Evolutionary conservation across 441 rosid genomes (phyloP).

Genomic region (Croton setiger): DNA sequence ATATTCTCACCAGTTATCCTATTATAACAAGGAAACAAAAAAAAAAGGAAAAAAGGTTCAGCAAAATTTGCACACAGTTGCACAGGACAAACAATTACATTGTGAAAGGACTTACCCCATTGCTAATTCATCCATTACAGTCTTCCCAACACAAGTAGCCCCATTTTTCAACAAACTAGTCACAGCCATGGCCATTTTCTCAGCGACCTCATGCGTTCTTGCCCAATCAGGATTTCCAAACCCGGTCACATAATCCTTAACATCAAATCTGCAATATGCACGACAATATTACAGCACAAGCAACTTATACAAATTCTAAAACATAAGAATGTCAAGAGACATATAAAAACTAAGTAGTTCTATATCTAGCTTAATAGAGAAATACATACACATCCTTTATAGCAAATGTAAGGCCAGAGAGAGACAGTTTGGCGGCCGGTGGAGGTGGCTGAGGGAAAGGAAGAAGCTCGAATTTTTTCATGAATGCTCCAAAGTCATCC

Average conservation of each 20-base stretch:
- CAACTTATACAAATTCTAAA: not conserved
- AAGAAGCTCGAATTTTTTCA: conserved; percentile 62
- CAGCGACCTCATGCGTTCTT: conserved; percentile 70
- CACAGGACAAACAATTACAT: not conserved
- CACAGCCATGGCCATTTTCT: conserved; percentile 66
- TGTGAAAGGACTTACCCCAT: conserved; percentile 48
- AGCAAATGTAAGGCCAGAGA: conserved; percentile 78
- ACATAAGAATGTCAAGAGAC: not conserved
- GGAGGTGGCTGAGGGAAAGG: conserved; percentile 89
- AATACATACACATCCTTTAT: conserved; percentile 61
- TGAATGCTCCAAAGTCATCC: conserved; percentile 72
- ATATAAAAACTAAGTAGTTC: not conserved
- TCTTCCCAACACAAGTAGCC: conserved; percentile 91
- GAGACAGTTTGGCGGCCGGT: conserved; percentile 71
- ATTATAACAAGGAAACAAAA: conserved; percentile 19
- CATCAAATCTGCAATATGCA: conserved; percentile 61
- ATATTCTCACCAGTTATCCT: conserved; percentile 80
- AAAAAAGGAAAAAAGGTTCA: conserved; percentile 4
- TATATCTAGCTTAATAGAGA: not conserved
- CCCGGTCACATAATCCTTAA: conserved; percentile 70
- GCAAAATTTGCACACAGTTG: not conserved
- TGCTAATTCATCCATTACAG: conserved; percentile 79
- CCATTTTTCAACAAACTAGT: conserved; percentile 72
- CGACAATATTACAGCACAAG: not conserved
- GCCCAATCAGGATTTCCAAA: conserved; percentile 87